Percentiles rank a stretch among this genome's conserved stretches.
These are phyloP conservation scores for Arabis alpina DNA, from an alignment of 345 rosid genomes.

Conservation along the genomic window DNA sequence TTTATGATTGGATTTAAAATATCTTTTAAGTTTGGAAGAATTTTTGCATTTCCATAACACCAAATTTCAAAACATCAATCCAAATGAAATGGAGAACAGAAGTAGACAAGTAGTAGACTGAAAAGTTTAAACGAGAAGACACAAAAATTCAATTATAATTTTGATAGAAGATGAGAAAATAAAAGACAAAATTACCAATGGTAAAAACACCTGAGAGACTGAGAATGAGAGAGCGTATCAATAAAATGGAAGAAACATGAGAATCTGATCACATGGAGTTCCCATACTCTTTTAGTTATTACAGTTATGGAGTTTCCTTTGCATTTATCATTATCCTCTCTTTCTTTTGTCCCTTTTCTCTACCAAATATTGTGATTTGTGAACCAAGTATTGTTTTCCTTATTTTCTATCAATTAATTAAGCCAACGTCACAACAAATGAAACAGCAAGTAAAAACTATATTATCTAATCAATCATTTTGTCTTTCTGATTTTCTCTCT, in stretches of 20 bases:
- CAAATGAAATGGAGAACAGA: background rate
- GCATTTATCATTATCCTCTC: slow-evolving; percentile 17
- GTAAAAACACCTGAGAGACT: slow-evolving; percentile 20
- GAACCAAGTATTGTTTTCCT: slow-evolving; percentile 30
- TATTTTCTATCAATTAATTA: background rate
- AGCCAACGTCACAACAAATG: background rate
- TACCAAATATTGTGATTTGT: slow-evolving; percentile 1
- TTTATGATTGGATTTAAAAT: background rate
- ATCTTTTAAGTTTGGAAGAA: background rate
- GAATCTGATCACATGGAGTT: slow-evolving; percentile 55
- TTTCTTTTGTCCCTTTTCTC: slow-evolving; percentile 22
- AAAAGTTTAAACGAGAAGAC: background rate
- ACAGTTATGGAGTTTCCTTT: slow-evolving; percentile 49
- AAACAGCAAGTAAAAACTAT: slow-evolving; percentile 1
- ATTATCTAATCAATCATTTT: slow-evolving; percentile 15
- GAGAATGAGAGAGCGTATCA: slow-evolving; percentile 8
- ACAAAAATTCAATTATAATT: too few relatives aligned
- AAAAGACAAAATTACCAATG: too few relatives aligned
- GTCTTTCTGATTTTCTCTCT: background rate
- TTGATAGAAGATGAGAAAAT: too few relatives aligned
- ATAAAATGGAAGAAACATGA: background rate
- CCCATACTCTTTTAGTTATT: slow-evolving; percentile 57
- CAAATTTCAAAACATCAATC: background rate
- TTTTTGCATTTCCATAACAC: background rate
- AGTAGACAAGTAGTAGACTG: background rate